Evolutionary conservation across 1,139 yeast species (phyloP), one percentile per base, ranked within the genome.

Genomic region (Oligophagozyma castellii): DNA sequence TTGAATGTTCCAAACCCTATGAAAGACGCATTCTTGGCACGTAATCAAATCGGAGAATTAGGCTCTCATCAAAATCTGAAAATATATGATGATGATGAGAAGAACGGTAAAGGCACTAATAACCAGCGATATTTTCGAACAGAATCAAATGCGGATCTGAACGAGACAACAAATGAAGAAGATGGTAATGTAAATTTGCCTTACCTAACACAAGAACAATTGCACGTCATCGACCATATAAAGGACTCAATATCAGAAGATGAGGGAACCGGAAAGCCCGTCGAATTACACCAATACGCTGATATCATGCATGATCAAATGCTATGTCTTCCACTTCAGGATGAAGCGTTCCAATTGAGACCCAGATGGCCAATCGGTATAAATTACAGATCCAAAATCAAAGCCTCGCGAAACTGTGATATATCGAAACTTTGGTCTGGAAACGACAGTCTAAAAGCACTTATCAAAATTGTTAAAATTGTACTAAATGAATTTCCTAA

Each of bases 341-440:
- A 22, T 30, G 33, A 10, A 21, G 45, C 11, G 38, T 38, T 29
- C 20, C 39, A 18, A 19, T 32, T 56, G 14, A 46, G 55, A 35
- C 55, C 61, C 14, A 41, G 37, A 16, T 53, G 55, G 23, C 84
- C 81, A 1, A 51, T 64, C 2, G 86, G 86, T 3, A 67, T 77
- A 74, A 68, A 81, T 0, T 51, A 52, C 12, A 67, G 59, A 34
- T 70, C 73, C 1, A 67, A 66, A 30, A 70, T 72, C n/a, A 80
- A 79, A 43, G 51, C 61, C 15, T 70, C 73, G 0, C 56, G 58
- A 27, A 67, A 65, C 31, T 59, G 66, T 2, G 63, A 73, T 2
- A 48, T 75, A 16, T 54, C 58, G 15, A 49, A 61, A 22, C 58
- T 70, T 0, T 76, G 86, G 84, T 65, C 72, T 6, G 86, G 86